These are phyloP conservation scores for Extremus antarcticus DNA, from an alignment of 495 filamentous ascomycete species.

Conservation along the genomic window DNA sequence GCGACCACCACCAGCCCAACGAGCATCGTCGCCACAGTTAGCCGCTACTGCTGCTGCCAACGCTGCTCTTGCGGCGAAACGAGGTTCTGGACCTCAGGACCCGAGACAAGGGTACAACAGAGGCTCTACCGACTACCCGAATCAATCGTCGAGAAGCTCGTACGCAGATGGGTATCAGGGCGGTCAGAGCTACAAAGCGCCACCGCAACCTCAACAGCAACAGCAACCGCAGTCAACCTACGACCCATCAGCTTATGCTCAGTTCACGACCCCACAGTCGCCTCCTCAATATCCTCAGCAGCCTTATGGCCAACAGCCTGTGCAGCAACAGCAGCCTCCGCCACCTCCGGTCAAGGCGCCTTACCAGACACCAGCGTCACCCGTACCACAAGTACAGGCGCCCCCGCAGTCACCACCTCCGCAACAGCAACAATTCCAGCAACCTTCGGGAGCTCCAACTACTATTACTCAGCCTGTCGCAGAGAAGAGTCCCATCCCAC, in stretches of 20 bases:
- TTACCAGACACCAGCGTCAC: conserved; percentile 36
- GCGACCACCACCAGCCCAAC: conserved; percentile 30
- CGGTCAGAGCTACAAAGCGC: conserved; percentile 6
- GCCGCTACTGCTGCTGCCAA: conserved; percentile 36
- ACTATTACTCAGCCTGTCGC: conserved; percentile 37
- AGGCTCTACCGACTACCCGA: conserved; percentile 36
- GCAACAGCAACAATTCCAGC: conserved; percentile 3
- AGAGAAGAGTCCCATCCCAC: conserved; percentile 22
- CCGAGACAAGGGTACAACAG: conserved; percentile 29
- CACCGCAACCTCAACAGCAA: conserved; percentile 3
- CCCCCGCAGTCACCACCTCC: conserved; percentile 22
- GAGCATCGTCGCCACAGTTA: conserved; percentile 36
- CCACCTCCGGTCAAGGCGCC: conserved; percentile 28
- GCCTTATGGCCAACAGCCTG: neutral
- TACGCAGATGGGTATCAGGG: conserved; percentile 10
- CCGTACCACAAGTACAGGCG: conserved; percentile 20
- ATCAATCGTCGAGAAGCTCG: conserved; percentile 6
- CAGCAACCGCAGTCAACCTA: conserved; percentile 20
- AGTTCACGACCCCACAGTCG: conserved; percentile 9
- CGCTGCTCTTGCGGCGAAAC: conserved; percentile 34
- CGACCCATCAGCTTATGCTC: conserved; percentile 23
- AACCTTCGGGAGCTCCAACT: conserved; percentile 38
- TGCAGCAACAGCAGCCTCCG: conserved; percentile 22
- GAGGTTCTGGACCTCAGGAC: conserved; percentile 26
- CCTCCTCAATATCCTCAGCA: conserved; percentile 10